A percentile compares a stretch with the other conserved stretches of the same genome.
Evolutionary conservation across 1,139 yeast species (phyloP).

Genomic region (Taphrina populina): DNA sequence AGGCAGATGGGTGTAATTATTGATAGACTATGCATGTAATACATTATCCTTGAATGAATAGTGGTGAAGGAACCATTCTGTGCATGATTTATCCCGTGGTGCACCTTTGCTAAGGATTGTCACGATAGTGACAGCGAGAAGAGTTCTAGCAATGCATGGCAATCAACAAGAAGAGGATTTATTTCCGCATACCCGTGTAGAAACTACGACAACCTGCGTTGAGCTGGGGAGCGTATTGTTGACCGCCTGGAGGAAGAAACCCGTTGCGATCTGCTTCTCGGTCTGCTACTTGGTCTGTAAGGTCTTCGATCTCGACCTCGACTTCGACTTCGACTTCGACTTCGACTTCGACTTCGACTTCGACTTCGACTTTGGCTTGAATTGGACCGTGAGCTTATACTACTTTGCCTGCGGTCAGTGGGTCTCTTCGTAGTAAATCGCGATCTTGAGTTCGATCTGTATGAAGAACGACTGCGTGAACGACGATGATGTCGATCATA

Average conservation of each 20-base stretch:
- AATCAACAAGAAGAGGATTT: too few species aligned
- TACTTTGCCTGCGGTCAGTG: too few species aligned
- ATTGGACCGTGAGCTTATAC: too few species aligned
- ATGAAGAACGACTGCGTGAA: slow-evolving; percentile 2
- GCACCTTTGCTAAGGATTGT: too few species aligned
- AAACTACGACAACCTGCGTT: neutral
- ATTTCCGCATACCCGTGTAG: neutral
- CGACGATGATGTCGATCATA: neutral
- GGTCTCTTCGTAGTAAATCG: too few species aligned
- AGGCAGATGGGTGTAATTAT: neutral
- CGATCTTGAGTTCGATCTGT: too few species aligned
- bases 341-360: neutral
- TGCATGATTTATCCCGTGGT: too few species aligned
- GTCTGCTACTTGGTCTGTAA: neutral
- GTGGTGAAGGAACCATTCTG: neutral
- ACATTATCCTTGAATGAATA: neutral
- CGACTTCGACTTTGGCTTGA: too few species aligned
- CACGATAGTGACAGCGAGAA: too few species aligned
- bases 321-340: neutral
- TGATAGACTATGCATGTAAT: neutral
- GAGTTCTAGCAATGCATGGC: neutral
- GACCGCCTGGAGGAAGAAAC: neutral
- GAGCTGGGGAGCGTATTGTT: neutral
- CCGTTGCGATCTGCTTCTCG: neutral
- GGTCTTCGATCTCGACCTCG: neutral